These are phyloP conservation scores for Paecilomyces variotii DNA, from an alignment of 2,329 filamentous ascomycete genomes.

Conservation along the genomic window DNA sequence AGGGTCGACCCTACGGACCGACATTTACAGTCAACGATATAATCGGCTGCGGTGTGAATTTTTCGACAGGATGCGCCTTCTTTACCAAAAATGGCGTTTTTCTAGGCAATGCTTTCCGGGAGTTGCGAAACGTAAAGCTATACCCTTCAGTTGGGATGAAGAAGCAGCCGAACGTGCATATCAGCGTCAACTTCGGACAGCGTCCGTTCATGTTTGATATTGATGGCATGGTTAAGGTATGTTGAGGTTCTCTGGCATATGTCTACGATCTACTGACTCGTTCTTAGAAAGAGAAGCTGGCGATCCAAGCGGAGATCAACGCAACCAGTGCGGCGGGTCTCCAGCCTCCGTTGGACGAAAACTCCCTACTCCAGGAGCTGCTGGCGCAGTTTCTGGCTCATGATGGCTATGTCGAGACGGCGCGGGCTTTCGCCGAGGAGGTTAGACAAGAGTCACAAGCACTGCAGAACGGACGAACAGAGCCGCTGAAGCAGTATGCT, in stretches of 20 bases:
- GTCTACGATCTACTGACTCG: slow-evolving; percentile 5
- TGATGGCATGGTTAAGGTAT: slow-evolving; percentile 71
- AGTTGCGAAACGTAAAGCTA: slow-evolving; percentile 35
- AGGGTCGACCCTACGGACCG: slow-evolving; percentile 51
- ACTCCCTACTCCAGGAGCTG: slow-evolving; percentile 70
- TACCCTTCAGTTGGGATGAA: slow-evolving; percentile 59
- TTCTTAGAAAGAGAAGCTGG: slow-evolving; percentile 51
- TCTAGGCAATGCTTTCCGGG: slow-evolving; percentile 46
- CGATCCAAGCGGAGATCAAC: slow-evolving; percentile 55
- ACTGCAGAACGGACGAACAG: slow-evolving; percentile 50
- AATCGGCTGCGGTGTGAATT: slow-evolving; percentile 59
- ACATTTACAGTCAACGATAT: slow-evolving; percentile 53
- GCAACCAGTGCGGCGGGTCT: slow-evolving; percentile 50
- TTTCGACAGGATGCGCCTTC: slow-evolving; percentile 52
- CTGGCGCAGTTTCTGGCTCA: slow-evolving; percentile 86
- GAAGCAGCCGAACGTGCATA: slow-evolving; percentile 49
- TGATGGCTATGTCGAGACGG: slow-evolving; percentile 91
- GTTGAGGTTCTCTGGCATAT: slow-evolving; percentile 2
- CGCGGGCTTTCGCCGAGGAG: slow-evolving; percentile 77
- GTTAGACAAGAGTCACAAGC: slow-evolving; percentile 65
- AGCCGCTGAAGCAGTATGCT: slow-evolving; percentile 52
- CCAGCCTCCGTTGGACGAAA: slow-evolving; percentile 60
- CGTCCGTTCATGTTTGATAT: slow-evolving; percentile 86
- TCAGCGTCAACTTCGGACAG: slow-evolving; percentile 57
- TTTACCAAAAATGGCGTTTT: slow-evolving; percentile 58